These are phyloP conservation scores for Phtheirospermum japonicum DNA, from an alignment of 257 asterid species.

Conservation along the genomic window DNA sequence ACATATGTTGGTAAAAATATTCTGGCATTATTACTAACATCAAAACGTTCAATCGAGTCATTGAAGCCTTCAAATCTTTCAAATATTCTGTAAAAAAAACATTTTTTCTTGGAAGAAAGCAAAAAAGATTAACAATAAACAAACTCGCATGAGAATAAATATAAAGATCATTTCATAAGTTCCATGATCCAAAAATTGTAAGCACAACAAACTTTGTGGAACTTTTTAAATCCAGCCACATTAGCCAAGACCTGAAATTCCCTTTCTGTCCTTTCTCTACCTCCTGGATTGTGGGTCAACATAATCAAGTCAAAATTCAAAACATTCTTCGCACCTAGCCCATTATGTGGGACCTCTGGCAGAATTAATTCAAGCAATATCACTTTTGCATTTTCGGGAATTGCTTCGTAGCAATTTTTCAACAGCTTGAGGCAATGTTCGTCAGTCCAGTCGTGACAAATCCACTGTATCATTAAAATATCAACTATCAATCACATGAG, in stretches of 20 bases:
- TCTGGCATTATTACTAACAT: no score
- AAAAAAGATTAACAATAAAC: no score
- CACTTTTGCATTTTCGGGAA: not conserved
- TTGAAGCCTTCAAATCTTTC: no score
- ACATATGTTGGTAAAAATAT: no score
- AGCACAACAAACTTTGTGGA: not conserved
- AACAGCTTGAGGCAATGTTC: constrained; percentile 20
- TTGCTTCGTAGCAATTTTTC: not conserved
- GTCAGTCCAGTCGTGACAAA: constrained; percentile 63
- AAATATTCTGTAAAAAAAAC: no score
- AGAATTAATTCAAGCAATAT: not conserved
- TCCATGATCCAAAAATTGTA: constrained; percentile 4
- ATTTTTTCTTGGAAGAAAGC: no score
- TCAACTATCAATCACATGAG: no score
- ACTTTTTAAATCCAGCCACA: not conserved
- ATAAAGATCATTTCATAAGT: not conserved
- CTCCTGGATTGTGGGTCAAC: not conserved
- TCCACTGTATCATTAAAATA: constrained; percentile 36
- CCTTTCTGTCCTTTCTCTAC: not conserved
- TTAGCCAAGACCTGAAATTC: not conserved
- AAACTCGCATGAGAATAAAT: no score
- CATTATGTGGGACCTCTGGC: not conserved
- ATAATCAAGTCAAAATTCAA: not conserved
- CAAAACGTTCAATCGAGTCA: no score
- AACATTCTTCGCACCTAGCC: not conserved